Conservation (phyloP, 1,139 yeast genomes). For the Protomyces inouyei region DNA sequence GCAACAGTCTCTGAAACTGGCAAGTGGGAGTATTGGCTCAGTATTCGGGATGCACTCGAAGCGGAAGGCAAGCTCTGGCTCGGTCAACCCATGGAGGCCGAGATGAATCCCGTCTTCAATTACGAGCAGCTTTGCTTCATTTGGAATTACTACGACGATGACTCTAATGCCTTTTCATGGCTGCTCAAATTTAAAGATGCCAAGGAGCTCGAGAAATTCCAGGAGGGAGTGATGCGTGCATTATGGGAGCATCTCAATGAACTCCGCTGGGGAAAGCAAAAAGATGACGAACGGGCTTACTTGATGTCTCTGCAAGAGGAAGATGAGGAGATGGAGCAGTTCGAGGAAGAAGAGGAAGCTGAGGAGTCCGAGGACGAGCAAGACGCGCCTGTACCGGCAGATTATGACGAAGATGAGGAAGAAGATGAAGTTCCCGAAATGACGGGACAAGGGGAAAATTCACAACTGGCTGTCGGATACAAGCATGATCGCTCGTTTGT, state of each 20-base stretch:
- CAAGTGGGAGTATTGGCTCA: conserved; percentile 45
- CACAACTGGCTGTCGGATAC: conserved; percentile 64
- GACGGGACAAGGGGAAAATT: conserved; percentile 45
- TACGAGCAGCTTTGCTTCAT: conserved; percentile 55
- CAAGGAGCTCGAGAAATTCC: conserved; percentile 49
- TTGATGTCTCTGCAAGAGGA: conserved; percentile 46
- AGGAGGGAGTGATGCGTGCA: conserved; percentile 49
- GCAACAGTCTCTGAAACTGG: conserved; percentile 49
- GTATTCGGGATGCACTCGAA: conserved; percentile 42
- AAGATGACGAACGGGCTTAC: conserved; percentile 48
- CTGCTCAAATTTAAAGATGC: conserved; percentile 51
- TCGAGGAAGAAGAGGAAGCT: conserved; percentile 38
- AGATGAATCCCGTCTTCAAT: conserved; percentile 63
- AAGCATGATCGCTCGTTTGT: conserved; percentile 70
- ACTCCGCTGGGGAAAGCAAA: conserved; percentile 47
- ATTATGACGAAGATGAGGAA: conserved; percentile 34
- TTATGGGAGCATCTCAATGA: conserved; percentile 61
- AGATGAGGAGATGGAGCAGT: conserved; percentile 40
- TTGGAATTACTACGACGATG: conserved; percentile 53
- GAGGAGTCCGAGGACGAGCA: conserved; percentile 28
- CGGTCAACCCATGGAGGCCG: conserved; percentile 47
- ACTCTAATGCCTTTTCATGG: conserved; percentile 53
- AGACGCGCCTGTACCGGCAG: conserved; percentile 26
- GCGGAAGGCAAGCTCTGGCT: conserved; percentile 39
- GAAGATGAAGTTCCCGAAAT: conserved; percentile 31